Evolutionary conservation across 352 stramenopile species (phyloP).

Genomic region (Pythium aphanidermatum): DNA sequence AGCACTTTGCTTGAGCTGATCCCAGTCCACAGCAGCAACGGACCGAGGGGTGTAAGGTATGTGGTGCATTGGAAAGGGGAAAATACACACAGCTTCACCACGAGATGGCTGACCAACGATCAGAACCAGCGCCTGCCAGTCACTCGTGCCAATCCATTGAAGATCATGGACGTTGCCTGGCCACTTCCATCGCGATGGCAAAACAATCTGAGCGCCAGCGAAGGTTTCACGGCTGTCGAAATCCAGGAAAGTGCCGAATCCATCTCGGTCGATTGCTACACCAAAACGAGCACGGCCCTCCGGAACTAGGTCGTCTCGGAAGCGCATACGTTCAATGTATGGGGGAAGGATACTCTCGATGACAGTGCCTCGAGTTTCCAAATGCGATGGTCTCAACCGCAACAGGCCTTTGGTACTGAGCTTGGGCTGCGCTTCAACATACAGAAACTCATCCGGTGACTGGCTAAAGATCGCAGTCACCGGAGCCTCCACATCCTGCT

Average conservation of each 20-base stretch:
- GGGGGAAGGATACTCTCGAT: neutral
- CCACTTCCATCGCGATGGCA: neutral
- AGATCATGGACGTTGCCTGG: slow-evolving; percentile 1
- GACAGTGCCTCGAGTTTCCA: slow-evolving; percentile 11
- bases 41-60: slow-evolving; percentile 15
- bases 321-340: neutral
- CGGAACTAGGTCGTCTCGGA: slow-evolving; percentile 7
- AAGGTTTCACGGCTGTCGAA: slow-evolving; percentile 10
- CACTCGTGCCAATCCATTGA: slow-evolving; percentile 17
- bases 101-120: slow-evolving; percentile 19
- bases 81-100: too few relatives aligned
- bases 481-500: neutral
- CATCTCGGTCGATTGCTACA: slow-evolving; percentile 11
- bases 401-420: too few relatives aligned
- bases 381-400: too few relatives aligned
- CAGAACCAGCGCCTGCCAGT: slow-evolving; percentile 18
- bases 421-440: too few relatives aligned
- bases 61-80: slow-evolving; percentile 43
- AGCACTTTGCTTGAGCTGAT: slow-evolving; percentile 28
- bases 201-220: slow-evolving; percentile 11
- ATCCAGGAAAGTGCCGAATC: slow-evolving; percentile 16
- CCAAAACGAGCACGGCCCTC: slow-evolving; percentile 6
- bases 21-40: slow-evolving; percentile 26
- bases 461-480: slow-evolving; percentile 8
- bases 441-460: slow-evolving; percentile 14